Conservation (phyloP, 805 yeast species). For the Yamadazyma olivae region DNA sequence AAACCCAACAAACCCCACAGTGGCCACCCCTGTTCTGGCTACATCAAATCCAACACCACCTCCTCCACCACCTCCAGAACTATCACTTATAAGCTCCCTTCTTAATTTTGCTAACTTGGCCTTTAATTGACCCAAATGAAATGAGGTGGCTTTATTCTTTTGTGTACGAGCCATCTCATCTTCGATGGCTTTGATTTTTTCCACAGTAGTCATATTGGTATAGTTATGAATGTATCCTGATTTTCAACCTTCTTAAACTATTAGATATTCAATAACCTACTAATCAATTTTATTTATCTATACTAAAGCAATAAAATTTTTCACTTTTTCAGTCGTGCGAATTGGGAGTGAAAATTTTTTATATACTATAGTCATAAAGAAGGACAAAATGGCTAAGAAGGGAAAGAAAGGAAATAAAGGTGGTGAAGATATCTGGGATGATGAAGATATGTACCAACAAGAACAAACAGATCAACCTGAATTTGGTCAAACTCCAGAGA, state of each 20-base stretch:
- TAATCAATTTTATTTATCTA: no score
- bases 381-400: slow-evolving; percentile 48
- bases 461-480: slow-evolving; percentile 3
- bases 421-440: slow-evolving; percentile 80
- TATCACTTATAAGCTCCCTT: slow-evolving; percentile 75
- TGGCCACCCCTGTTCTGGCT: slow-evolving; percentile 97
- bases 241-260: no score
- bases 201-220: slow-evolving; percentile 45
- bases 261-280: no score
- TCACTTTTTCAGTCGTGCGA: not conserved
- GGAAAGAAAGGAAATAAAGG: slow-evolving; percentile 57
- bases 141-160: slow-evolving; percentile 95
- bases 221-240: no score
- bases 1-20: slow-evolving; percentile 97
- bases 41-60: slow-evolving; percentile 97
- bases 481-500: slow-evolving; percentile 1
- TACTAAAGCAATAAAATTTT: no score
- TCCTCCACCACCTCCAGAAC: slow-evolving; percentile 67
- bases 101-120: slow-evolving; percentile 95
- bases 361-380: not conserved
- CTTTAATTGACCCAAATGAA: slow-evolving; percentile 95
- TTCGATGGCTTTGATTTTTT: slow-evolving; percentile 80
- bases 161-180: slow-evolving; percentile 98
- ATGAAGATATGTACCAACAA: slow-evolving; percentile 46
- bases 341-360: slow-evolving; percentile 9